phyloP scores from a whole-genome alignment of 345 rosid genomes.

The Passiflora organensis region DNA sequence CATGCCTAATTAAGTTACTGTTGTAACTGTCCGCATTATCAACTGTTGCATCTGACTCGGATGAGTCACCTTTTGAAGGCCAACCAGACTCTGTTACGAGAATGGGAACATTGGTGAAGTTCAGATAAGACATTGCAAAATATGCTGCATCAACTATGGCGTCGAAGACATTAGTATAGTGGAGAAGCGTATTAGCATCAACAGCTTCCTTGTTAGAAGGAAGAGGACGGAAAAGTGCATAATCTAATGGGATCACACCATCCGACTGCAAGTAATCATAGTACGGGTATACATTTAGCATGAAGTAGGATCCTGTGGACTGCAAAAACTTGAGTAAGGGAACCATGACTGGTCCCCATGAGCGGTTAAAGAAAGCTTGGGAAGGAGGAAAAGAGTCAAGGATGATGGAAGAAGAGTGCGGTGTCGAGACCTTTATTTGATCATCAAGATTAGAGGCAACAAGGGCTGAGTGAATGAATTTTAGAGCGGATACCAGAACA shows the following conservation, averaged over 20 bases:
- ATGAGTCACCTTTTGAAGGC: constrained; percentile 88
- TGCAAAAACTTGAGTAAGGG: constrained; percentile 87
- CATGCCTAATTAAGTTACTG: constrained; percentile 86
- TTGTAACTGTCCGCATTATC: constrained; percentile 92
- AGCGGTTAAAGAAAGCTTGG: constrained; percentile 92
- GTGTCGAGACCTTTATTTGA: constrained; percentile 83
- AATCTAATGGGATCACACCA: constrained; percentile 72
- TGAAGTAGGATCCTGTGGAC: constrained; percentile 66
- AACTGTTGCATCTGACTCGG: constrained; percentile 65
- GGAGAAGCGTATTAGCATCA: constrained; percentile 88
- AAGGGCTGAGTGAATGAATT: constrained; percentile 81
- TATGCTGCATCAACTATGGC: constrained; percentile 92
- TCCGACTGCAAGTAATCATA: constrained; percentile 77
- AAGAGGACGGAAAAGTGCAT: constrained; percentile 89
- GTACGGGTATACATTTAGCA: constrained; percentile 94
- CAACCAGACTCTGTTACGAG: constrained; percentile 88
- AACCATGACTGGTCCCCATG: constrained; percentile 84
- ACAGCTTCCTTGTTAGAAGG: constrained; percentile 93
- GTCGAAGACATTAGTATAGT: constrained; percentile 90
- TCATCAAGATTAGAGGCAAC: constrained; percentile 84
- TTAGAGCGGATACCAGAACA: constrained; percentile 73
- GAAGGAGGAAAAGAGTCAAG: constrained; percentile 98
- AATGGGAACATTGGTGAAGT: constrained; percentile 73
- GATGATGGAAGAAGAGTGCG: constrained; percentile 82
- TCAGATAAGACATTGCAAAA: constrained; percentile 78